These are phyloP conservation scores for Cryptococcus wingfieldii DNA, from an alignment of 1,284 basidiomycete species.

Conservation along the genomic window DNA sequence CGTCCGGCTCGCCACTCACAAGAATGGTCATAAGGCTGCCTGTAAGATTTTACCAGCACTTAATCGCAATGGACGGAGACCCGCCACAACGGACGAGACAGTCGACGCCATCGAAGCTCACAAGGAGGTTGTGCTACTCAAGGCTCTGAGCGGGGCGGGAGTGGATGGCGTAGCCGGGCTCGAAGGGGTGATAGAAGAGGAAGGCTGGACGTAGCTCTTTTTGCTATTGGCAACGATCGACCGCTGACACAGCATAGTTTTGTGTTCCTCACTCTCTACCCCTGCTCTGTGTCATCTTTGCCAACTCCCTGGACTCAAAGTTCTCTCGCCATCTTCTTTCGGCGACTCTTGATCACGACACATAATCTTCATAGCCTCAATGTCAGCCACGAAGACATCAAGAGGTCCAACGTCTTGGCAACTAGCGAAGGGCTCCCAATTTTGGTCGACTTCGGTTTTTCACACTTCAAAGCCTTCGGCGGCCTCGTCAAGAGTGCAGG, in stretches of 20 bases:
- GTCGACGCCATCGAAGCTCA: slow-evolving; percentile 46
- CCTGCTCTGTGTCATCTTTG: slow-evolving; percentile 17
- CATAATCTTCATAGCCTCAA: slow-evolving; percentile 38
- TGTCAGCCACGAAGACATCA: slow-evolving; percentile 47
- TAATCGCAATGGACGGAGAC: slow-evolving; percentile 8
- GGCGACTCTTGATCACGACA: slow-evolving; percentile 33
- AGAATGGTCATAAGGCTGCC: slow-evolving; percentile 37
- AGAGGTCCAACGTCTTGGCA: slow-evolving; percentile 44
- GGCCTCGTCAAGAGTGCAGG: slow-evolving; percentile 32
- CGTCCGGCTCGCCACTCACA: slow-evolving; percentile 44
- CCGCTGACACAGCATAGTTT: slow-evolving; percentile 20
- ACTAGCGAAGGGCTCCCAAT: slow-evolving; percentile 20
- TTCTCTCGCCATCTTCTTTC: slow-evolving; percentile 32
- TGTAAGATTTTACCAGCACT: slow-evolving; percentile 49
- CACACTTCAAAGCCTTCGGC: slow-evolving; percentile 33
- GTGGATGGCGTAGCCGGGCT: slow-evolving; percentile 40
- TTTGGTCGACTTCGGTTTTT: slow-evolving; percentile 46
- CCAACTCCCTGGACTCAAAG: slow-evolving; percentile 7
- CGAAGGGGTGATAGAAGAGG: slow-evolving; percentile 42
- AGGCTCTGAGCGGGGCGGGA: slow-evolving; percentile 37
- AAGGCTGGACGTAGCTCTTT: slow-evolving; percentile 44
- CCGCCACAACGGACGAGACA: slow-evolving; percentile 27
- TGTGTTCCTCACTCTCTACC: slow-evolving; percentile 37
- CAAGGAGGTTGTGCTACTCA: slow-evolving; percentile 47
- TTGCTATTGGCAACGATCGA: no score